Base-by-base conservation (phyloP, 2,329 filamentous ascomycete species). In the Diaporthe sp. region DNA sequence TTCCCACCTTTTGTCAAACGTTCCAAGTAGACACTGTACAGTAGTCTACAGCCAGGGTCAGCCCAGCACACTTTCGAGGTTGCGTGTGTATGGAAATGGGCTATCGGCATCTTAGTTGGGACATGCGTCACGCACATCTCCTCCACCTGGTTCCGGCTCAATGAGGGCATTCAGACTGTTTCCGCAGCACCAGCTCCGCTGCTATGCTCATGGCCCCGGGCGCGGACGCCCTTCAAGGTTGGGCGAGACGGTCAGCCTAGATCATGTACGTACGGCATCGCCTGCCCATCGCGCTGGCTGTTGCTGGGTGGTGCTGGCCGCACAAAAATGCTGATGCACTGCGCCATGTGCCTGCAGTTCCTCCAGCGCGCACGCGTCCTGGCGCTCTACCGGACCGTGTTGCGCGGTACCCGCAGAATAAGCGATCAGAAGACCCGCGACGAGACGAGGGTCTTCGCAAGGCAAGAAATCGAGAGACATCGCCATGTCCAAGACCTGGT, bases 401-500 rank as follows among this genome's bases (percentile, higher is more conserved):
- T 92, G 45, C 88, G 91, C 33, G 87, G 87, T 75, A 90, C 88
- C 2, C 83, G 83, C 45, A 83, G 82, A 73, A 92, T 93, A 73
- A 72, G 77, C 22, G 89, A 92, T 78, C 80, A 84, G 10, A 81
- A 78, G 4, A 89, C 89, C 7, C 87, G 86, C 67, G 82, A 83
- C n/a, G 91, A 92, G 80, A 90, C 89, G 9, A 84, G 87, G 73
- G 83, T 82, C 71, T 91, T 88, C 81, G 91, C 87, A 47, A 87
- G 90, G 28, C 87, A 88, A 74, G 91, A 93, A 79, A 92, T 92
- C 79, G 89, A 91, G 81, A 86, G 90, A 73, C 88, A 91, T 78
- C 86, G 87, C 33, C 77, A 82, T 71, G 89, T 92, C 61, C 88
- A 86, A 1, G 90, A 92, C 79, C 77, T 89, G 71, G 90, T 91